Conservation (phyloP, 2,329 filamentous ascomycete genomes). For the Alternaria infectoria region DNA sequence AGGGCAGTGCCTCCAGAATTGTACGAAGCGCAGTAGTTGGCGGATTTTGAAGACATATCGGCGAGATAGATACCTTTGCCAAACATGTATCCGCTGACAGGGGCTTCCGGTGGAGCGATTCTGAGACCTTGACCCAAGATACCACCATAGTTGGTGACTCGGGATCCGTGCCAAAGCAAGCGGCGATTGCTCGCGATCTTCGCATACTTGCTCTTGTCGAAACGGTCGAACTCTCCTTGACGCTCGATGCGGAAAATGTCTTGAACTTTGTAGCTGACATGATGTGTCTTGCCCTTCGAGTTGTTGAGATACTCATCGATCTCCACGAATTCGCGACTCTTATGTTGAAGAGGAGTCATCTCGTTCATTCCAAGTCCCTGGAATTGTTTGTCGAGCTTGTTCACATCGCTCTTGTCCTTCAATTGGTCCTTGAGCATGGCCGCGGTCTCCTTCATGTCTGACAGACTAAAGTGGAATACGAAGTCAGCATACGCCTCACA, state of each 20-base stretch:
- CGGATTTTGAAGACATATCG: slow-evolving; percentile 80
- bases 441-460: slow-evolving; percentile 83
- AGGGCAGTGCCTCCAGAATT: slow-evolving; percentile 73
- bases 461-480: slow-evolving; percentile 57
- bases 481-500: background rate
- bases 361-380: slow-evolving; percentile 73
- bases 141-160: slow-evolving; percentile 82
- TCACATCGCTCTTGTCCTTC: slow-evolving; percentile 58
- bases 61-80: slow-evolving; percentile 89
- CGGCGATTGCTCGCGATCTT: slow-evolving; percentile 69
- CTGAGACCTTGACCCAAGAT: slow-evolving; percentile 86
- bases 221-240: slow-evolving; percentile 72
- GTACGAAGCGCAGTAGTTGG: slow-evolving; percentile 72
- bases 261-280: slow-evolving; percentile 64
- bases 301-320: slow-evolving; percentile 71
- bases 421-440: slow-evolving; percentile 74
- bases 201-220: slow-evolving; percentile 63
- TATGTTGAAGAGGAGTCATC: slow-evolving; percentile 71
- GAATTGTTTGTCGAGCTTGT: slow-evolving; percentile 76
- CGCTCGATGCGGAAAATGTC: slow-evolving; percentile 86
- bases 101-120: slow-evolving; percentile 87
- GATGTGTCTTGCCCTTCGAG: slow-evolving; percentile 72
- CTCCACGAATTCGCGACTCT: slow-evolving; percentile 67
- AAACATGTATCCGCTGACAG: slow-evolving; percentile 83
- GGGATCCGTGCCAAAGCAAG: slow-evolving; percentile 87